Conservation (phyloP, 106 monocot species). For the Vanilla planifolia region DNA sequence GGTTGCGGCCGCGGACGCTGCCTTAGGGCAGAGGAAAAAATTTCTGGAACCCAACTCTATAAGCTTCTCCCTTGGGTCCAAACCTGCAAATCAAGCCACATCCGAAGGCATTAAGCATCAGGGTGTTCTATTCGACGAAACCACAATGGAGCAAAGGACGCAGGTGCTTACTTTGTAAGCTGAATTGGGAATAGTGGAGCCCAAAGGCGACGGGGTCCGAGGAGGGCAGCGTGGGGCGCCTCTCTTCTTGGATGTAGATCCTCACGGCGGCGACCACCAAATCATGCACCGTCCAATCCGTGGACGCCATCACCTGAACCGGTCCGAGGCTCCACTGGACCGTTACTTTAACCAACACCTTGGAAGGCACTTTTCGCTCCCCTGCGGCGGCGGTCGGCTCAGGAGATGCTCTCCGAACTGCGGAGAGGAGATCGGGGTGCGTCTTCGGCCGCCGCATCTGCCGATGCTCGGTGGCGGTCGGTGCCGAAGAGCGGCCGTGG, state of each 20-base stretch:
- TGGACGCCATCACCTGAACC: conserved; percentile 61
- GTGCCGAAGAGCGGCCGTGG: not conserved
- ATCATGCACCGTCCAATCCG: conserved; percentile 56
- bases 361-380: too few relatives aligned
- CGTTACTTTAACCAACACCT: too few relatives aligned
- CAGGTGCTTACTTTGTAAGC: conserved; percentile 42
- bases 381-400: too few relatives aligned
- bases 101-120: not conserved
- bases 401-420: not conserved
- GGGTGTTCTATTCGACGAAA: too few relatives aligned
- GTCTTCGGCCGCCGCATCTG: conserved; percentile 5
- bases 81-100: conserved; percentile 14
- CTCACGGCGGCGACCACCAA: conserved; percentile 29
- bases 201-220: conserved; percentile 33
- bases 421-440: not conserved
- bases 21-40: conserved; percentile 69
- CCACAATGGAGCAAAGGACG: not conserved
- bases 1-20: too few relatives aligned
- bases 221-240: conserved; percentile 37
- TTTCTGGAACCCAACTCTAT: conserved; percentile 49
- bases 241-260: conserved; percentile 62
- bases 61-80: conserved; percentile 53
- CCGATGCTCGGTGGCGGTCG: too few relatives aligned
- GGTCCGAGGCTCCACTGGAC: too few relatives aligned
- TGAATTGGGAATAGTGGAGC: conserved; percentile 87